phyloP scores from a whole-genome alignment of 352 stramenopile genomes.

The Aphanomyces astaci region DNA sequence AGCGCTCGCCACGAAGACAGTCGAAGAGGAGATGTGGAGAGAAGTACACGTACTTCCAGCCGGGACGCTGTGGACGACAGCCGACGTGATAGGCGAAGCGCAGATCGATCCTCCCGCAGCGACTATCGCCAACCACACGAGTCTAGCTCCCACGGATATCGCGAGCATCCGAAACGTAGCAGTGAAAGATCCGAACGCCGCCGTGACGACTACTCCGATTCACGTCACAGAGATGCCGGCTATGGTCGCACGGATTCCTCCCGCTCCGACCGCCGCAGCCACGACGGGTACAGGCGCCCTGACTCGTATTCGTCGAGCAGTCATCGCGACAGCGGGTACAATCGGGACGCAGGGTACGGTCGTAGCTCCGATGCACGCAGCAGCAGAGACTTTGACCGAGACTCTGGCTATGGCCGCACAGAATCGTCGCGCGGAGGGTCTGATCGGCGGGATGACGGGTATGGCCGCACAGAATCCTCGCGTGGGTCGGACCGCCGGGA shows the following conservation, averaged over 20 bases:
- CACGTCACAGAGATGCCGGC: neutral
- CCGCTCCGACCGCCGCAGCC: neutral
- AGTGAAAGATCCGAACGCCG: neutral
- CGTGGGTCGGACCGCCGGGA: neutral
- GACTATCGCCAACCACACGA: constrained; percentile 2
- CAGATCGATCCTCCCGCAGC: neutral
- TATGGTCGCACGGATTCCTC: constrained; percentile 7
- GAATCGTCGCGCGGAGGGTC: neutral
- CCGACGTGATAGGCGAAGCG: constrained; percentile 6
- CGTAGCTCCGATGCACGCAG: neutral
- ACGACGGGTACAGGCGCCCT: constrained; percentile 1
- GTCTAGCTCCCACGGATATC: neutral
- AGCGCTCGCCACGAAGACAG: neutral
- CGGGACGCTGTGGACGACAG: too few relatives aligned
- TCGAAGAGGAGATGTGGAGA: neutral
- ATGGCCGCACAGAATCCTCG: neutral
- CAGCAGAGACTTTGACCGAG: neutral
- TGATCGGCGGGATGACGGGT: neutral
- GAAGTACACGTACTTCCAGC: neutral
- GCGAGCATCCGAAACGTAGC: neutral
- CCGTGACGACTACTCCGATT: neutral
- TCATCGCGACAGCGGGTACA: neutral
- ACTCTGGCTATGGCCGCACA: constrained; percentile 1
- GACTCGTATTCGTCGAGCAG: neutral
- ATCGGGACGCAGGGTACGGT: neutral